A percentile compares a stretch with the other conserved stretches of the same genome.
phyloP scores from a whole-genome alignment of 1,284 basidiomycete genomes.

The Ustilago tritici region DNA sequence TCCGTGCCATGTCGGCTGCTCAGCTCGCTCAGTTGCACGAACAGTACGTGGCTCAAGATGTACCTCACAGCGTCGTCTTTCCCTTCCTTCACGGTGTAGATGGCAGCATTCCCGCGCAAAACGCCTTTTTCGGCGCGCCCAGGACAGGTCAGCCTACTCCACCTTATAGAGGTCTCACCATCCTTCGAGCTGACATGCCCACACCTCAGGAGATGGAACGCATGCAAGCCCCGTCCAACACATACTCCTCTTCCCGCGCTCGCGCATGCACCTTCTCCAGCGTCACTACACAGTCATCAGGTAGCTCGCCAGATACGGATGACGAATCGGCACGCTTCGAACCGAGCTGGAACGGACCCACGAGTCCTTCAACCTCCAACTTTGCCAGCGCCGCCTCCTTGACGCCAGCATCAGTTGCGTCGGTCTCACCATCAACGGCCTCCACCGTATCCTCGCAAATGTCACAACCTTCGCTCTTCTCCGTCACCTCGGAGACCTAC shows the following conservation, averaged over 20 bases:
- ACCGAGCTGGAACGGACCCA: conserved; percentile 25
- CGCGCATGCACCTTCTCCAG: conserved; percentile 51
- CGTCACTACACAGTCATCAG: conserved; percentile 49
- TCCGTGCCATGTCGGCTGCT: conserved; percentile 58
- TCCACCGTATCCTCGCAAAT: conserved; percentile 50
- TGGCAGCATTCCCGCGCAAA: conserved; percentile 59
- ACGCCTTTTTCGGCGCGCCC: conserved; percentile 62
- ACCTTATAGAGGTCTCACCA: conserved; percentile 64
- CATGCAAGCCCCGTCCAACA: conserved; percentile 25
- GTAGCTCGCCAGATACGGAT: conserved; percentile 46
- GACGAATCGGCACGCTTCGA: conserved; percentile 37
- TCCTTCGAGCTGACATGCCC: conserved; percentile 67
- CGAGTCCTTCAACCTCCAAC: conserved; percentile 4
- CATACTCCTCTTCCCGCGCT: conserved; percentile 25
- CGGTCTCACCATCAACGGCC: conserved; percentile 43
- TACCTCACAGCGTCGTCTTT: conserved; percentile 63
- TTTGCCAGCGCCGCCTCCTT: conserved; percentile 11
- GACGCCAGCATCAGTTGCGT: conserved; percentile 20
- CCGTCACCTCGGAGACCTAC: conserved; percentile 32
- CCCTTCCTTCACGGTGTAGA: conserved; percentile 68
- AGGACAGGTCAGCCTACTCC: conserved; percentile 54
- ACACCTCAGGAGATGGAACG: conserved; percentile 39
- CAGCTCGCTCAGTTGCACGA: conserved; percentile 59
- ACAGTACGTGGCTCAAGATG: conserved; percentile 55
- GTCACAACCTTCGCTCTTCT: conserved; percentile 56